Percentiles rank a stretch among this genome's conserved stretches.
Conservation (phyloP, 2,329 filamentous ascomycete genomes). For the Penicillium occitanis region DNA sequence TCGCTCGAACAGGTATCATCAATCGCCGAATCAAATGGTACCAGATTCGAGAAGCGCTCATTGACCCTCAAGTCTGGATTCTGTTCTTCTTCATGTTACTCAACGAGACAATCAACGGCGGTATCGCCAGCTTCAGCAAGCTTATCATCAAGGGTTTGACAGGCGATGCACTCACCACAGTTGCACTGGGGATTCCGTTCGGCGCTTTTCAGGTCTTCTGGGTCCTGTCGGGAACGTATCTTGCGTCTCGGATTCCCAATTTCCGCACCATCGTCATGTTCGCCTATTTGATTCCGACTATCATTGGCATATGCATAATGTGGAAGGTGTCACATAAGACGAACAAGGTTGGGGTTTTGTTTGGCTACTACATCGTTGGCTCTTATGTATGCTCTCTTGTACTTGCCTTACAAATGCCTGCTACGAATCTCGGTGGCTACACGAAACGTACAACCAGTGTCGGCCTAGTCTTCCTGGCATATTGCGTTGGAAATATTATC, state of each 20-base stretch:
- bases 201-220: conserved; percentile 58
- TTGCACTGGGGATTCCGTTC: conserved; percentile 55
- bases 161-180: conserved; percentile 50
- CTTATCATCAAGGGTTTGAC: conserved; percentile 52
- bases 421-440: conserved; percentile 41
- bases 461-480: conserved; percentile 48
- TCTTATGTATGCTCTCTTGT: conserved; percentile 55
- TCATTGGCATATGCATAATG: conserved; percentile 51
- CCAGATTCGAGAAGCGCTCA: conserved; percentile 51
- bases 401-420: conserved; percentile 48
- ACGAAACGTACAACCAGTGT: conserved; percentile 52
- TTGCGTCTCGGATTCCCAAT: conserved; percentile 54
- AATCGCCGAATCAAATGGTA: conserved; percentile 50
- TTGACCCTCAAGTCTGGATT: conserved; percentile 49
- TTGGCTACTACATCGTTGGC: conserved; percentile 54
- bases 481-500: conserved; percentile 48
- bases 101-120: conserved; percentile 55
- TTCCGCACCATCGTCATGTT: conserved; percentile 55
- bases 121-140: conserved; percentile 57
- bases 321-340: conserved; percentile 48
- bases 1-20: conserved; percentile 47
- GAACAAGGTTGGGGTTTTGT: conserved; percentile 50
- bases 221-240: conserved; percentile 50
- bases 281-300: conserved; percentile 53
- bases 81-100: conserved; percentile 49